Evolutionary conservation across 208 protist species (phyloP), one percentile per base, ranked within the genome.

Genomic region (Leishmania major): DNA sequence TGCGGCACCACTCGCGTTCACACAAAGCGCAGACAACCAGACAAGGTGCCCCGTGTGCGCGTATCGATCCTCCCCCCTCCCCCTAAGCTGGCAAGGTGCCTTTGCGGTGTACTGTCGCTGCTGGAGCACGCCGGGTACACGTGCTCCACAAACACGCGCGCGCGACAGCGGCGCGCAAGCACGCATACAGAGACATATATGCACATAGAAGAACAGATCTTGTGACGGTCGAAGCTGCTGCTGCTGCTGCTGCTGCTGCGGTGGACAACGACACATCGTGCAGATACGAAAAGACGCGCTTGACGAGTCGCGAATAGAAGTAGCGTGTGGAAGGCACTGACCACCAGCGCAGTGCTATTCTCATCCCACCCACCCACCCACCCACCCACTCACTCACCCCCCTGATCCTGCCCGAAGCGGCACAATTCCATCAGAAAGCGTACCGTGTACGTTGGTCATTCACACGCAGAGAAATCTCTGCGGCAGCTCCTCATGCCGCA

Each of bases 401-500:
- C 6, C 8, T 11, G 17, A 25, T 53, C 45, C 40, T 74, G 22
- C 40, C 7, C 5, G 49, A 43, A 72, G 35, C 2, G 28, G 11
- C 37, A 35, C 25, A 74, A 49, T 8, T 22, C 5, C 43, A 74
- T 49, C 69, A 31, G 45, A 74, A 5, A 74, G 5, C 69, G 28
- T 49, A 74, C 28, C 40, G 66, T 47, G 11, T 40, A 37, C 40
- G 66, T 47, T 43, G 19, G 10, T 71, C 8, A n/a, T n/a, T 8
- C 10, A 19, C 40, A 47, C 66, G 22, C 37, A 43, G 66, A 25
- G 19, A 40, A 71, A 11, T 71, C 66, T 31, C 17, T 55, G 51
- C 51, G 28, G 37, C 77, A 74, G 11, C 3, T 43, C 25, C 22
- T 15, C 43, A 83, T 83, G 80, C 80, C 80, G 40, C 80, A 79